Base-by-base conservation (phyloP, 2,329 filamentous ascomycete genomes). In the Trichoderma simmonsii region DNA sequence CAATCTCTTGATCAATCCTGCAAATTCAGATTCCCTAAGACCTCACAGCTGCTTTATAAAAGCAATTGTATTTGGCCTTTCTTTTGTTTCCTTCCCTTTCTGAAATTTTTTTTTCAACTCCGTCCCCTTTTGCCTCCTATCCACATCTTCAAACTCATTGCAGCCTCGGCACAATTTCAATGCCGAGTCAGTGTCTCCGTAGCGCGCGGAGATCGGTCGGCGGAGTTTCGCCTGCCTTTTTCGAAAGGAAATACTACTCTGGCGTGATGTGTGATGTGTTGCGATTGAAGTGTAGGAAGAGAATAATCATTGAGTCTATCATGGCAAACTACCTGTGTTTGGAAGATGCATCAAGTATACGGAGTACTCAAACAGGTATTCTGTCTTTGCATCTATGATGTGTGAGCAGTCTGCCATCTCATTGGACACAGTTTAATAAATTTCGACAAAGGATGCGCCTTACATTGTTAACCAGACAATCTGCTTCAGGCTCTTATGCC, bases 171-270 rank as follows among this genome's bases (percentile, higher is more conserved):
- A 18, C 21, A 67, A 39, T 18, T 39, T 18, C 24, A 28, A 26
- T 26, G 30, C 43, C 51, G 51, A 56, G 32, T n/a, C 51, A 57
- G 51, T 39, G 12, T 56, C 21, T 34, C 63, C 48, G 32, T 65
- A 39, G 48, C 63, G 63, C 48, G 63, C 60, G 63, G 48, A 66
- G 63, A 66, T 66, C 48, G 21, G 14, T n/a, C 30, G 30, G 63
- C 63, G 63, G 63, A 66, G 30, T 66, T 66, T 66, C 21, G 30
- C 15, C 26, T 26, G 18, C 36, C 28, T 9, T 21, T 57, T 34
- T 34, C 14, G 15, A 12, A 12, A 30, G 15, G 15, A 18, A 43
- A 43, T 43, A n/a, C 39, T 1, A 43, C 39, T 1, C 1, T 43
- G 39, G 15, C 4, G 36, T 43, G 15, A 48, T 51, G n/a, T n/a